Evolutionary conservation across 73 alveolate species (phyloP).

Genomic region (Tetrahymena borealis): DNA sequence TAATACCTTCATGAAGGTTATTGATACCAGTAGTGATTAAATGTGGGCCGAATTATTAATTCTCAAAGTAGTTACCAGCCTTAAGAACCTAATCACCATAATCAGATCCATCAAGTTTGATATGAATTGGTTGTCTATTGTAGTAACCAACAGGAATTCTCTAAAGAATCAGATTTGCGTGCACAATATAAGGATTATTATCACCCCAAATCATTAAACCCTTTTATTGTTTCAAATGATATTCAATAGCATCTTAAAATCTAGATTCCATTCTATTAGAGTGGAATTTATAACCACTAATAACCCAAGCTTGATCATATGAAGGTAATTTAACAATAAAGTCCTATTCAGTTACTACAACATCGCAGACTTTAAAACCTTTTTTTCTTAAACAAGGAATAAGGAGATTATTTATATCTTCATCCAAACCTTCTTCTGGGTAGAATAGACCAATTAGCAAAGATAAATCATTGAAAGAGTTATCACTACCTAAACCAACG

Average conservation of each 20-base stretch:
- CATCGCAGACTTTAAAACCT: background rate
- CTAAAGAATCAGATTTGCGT: constrained; percentile 17
- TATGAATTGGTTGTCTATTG: constrained; percentile 21
- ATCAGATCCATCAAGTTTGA: background rate
- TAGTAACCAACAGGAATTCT: constrained; percentile 1
- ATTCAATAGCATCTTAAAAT: background rate
- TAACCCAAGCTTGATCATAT: background rate
- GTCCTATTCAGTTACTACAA: background rate
- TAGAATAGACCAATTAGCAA: background rate
- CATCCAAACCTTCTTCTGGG: background rate
- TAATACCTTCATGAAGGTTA: constrained; percentile 32
- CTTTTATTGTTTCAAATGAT: background rate
- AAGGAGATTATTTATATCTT: background rate
- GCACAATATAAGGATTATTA: constrained; percentile 27
- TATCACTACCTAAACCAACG: background rate
- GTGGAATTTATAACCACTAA: background rate
- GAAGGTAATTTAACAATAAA: background rate
- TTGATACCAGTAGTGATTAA: constrained; percentile 34
- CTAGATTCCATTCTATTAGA: background rate
- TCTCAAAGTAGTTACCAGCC: constrained; percentile 24
- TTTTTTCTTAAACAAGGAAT: background rate
- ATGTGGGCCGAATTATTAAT: constrained; percentile 26
- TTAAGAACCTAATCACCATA: background rate
- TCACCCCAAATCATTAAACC: constrained; percentile 48
- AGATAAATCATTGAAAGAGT: background rate